Evolutionary conservation across 2,329 filamentous ascomycete genomes (phyloP), one percentile per base, ranked within the genome.

Genomic region (Penicillium sp.): DNA sequence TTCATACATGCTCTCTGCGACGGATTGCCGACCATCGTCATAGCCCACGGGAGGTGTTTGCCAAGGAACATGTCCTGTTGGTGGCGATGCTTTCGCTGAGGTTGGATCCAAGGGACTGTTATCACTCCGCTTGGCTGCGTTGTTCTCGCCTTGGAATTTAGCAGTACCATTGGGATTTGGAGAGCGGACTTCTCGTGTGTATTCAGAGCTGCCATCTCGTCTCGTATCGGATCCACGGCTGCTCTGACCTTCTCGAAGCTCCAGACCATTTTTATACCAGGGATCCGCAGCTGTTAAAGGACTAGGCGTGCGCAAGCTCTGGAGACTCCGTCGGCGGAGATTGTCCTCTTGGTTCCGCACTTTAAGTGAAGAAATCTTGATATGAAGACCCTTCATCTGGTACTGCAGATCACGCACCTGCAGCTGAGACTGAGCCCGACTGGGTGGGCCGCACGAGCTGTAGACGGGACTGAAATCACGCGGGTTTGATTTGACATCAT

Each of bases 371-470:
- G 90, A 92, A 33, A 96, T 91, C 64, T 90, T 90, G 54, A 88
- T 89, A 66, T 91, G 92, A 43, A 96, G 78, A 48, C 88, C 90
- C 51, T 88, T 85, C 82, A 96, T 89, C 68, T 95, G 90, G 59
- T 90, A 87, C 54, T 90, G 89, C 41, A 96, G 77, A 64, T 85
- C 83, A 8, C 86, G 84, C 65, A 89, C 84, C 65, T 89, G 86
- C 13, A 86, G 81, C n/a, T 85, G 85, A 0, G 90, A 93, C 13
- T 85, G 79, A 2, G 88, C 86, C 16, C 89, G 81, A 24, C 81
- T 81, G 8, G 87, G 71, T 1, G 78, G 79, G 41, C 77, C 69
- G 26, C 64, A 59, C 3, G 66, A 59, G n/a, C 71, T 68, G 44
- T 71, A 69, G 12, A 62, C 65, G 1, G 46, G 78, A 45, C 71